Base-by-base conservation (phyloP, 768 basidiomycete genomes). In the Cystofilobasidium capitatum region DNA sequence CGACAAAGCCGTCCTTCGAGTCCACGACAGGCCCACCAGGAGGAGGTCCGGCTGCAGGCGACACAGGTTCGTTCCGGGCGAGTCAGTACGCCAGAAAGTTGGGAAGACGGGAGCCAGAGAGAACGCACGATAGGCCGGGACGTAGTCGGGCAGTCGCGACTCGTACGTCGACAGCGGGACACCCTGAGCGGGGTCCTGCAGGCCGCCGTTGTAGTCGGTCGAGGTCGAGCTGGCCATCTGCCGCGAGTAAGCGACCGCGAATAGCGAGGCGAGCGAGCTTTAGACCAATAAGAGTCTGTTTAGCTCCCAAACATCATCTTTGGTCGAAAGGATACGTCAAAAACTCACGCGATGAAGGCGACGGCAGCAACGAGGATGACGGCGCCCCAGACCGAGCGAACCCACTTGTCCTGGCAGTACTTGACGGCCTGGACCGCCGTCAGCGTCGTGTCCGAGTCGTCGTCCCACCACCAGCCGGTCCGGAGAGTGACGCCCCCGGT, bases 241-340 rank as follows among this genome's bases (percentile, higher is more conserved):
- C 20, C 65, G 65, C n/a, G 65, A 45, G 47, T 39, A 60, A 35
- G 65, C 65, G 37, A 66, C 58, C 7, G 65, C 44, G 36, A 66
- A 66, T 26, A 66, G 57, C 13, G 65, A 58, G n/a, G 55, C 45
- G 29, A 59, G n/a, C 22, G 64, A 47, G 20, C 47, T 55, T 13
- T 36, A 65, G 39, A 45, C 26, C 16, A 45, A 54, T n/a, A 39
- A 31, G n/a, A 17, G 13, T 14, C 24, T 16, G 9, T 37, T 12
- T 31, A n/a, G 40, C 16, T 12, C 0, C 10, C 8, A 44, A 42
- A 22, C 39, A 26, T 2, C 9, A 22, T 16, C 14, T 3, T 44
- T 17, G 20, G 37, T 7, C 26, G 37, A 26, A 39, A 40, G 12
- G 40, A 40, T 16, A 64, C 36, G 24, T 35, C 31, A 49, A 22